Evolutionary conservation across 2,329 filamentous ascomycete genomes (phyloP).

Genomic region (Beauveria rudraprayagi): DNA sequence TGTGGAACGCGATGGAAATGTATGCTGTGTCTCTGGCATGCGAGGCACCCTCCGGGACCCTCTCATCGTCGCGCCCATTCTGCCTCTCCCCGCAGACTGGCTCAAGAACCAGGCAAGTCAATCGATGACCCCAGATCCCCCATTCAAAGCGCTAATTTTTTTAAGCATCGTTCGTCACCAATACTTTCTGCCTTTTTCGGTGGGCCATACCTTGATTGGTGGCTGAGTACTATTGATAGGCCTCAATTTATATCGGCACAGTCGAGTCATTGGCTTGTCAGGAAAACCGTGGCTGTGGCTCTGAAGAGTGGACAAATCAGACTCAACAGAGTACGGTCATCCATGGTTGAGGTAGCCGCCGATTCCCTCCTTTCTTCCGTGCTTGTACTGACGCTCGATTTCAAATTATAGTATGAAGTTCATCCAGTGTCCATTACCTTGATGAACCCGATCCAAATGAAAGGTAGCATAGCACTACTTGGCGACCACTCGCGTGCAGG

Average conservation of each 20-base stretch:
- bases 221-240: not conserved
- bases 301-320: constrained; percentile 7
- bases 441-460: constrained; percentile 15
- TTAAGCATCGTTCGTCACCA: not conserved
- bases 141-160: no score
- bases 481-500: constrained; percentile 24
- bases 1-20: not conserved
- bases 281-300: no score
- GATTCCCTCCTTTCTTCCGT: not conserved
- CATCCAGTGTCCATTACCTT: not conserved
- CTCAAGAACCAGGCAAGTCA: not conserved
- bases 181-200: not conserved
- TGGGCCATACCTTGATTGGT: not conserved
- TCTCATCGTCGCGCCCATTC: not conserved
- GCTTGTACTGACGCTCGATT: not conserved
- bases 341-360: constrained; percentile 21
- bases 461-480: constrained; percentile 20
- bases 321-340: constrained; percentile 19
- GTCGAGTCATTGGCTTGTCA: no score
- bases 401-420: constrained; percentile 5
- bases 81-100: not conserved
- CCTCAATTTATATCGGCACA: no score
- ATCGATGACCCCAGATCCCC: not conserved
- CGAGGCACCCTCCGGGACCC: not conserved
- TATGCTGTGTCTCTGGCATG: not conserved